Percentiles rank a stretch among this genome's conserved stretches.
phyloP scores from a whole-genome alignment of 2,329 filamentous ascomycete species.

The Pezicula radicicola region DNA sequence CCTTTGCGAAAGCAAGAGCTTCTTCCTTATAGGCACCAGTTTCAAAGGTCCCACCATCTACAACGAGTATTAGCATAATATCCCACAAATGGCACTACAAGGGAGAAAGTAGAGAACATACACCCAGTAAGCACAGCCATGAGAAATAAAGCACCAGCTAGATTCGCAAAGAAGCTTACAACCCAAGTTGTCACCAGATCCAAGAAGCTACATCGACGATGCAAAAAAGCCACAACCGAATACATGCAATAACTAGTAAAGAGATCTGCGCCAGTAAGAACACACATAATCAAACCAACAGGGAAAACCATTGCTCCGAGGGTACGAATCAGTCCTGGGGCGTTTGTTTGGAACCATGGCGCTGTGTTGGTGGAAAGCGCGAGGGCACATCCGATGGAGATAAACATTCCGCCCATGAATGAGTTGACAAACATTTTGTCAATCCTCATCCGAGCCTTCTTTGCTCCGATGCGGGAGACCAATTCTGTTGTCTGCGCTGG shows the following conservation, averaged over 20 bases:
- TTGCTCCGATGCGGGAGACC: conserved; percentile 44
- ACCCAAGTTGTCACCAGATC: conserved; percentile 35
- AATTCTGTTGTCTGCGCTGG: conserved; percentile 48
- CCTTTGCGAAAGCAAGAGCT: conserved; percentile 41
- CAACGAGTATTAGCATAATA: background rate
- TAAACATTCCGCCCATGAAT: conserved; percentile 47
- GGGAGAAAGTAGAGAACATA: conserved; percentile 20
- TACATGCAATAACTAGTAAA: conserved; percentile 39
- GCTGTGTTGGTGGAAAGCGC: conserved; percentile 41
- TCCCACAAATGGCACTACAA: background rate
- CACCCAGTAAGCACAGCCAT: conserved; percentile 46
- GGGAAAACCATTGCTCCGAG: conserved; percentile 45
- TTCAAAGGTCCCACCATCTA: conserved; percentile 44
- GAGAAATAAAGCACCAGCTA: conserved; percentile 45
- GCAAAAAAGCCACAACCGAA: conserved; percentile 40
- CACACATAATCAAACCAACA: conserved; percentile 45
- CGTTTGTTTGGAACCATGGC: conserved; percentile 46
- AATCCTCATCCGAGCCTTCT: conserved; percentile 49
- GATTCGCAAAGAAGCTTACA: conserved; percentile 45
- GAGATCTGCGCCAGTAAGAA: conserved; percentile 45
- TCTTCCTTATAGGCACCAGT: conserved; percentile 39
- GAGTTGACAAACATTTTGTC: conserved; percentile 50
- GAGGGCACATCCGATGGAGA: conserved; percentile 48
- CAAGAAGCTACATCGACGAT: conserved; percentile 34
- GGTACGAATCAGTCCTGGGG: conserved; percentile 42